These are phyloP conservation scores for Leishmania tropica DNA, from an alignment of 208 protist genomes.

Conservation along the genomic window DNA sequence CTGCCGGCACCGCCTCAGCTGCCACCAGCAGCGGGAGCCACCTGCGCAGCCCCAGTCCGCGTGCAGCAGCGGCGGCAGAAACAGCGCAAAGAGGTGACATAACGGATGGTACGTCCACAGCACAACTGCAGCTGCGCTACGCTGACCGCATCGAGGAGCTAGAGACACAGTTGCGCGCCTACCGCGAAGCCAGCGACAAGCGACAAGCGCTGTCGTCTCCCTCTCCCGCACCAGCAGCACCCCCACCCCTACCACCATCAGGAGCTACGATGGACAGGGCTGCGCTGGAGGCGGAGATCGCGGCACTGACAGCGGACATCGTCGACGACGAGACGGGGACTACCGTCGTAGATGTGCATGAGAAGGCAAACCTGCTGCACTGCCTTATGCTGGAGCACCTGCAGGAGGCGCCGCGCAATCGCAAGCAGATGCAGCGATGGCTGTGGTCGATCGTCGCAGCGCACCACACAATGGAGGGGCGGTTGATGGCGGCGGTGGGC, in stretches of 20 bases:
- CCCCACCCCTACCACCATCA: background rate
- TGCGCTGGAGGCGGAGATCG: conserved; percentile 23
- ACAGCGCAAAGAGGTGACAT: background rate
- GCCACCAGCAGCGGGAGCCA: background rate
- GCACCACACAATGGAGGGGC: conserved; percentile 67
- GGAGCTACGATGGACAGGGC: background rate
- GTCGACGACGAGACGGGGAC: conserved; percentile 26
- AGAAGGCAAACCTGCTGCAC: conserved; percentile 61
- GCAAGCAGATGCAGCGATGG: conserved; percentile 61
- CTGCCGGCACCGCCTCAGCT: background rate
- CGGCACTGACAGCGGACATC: conserved; percentile 48
- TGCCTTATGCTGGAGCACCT: conserved; percentile 62
- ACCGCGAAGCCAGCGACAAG: background rate
- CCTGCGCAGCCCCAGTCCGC: background rate
- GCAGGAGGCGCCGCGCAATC: conserved; percentile 32
- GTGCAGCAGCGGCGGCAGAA: background rate
- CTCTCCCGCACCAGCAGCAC: background rate
- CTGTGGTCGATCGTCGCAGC: conserved; percentile 74
- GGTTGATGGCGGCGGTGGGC: conserved; percentile 62
- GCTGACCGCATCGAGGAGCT: conserved; percentile 10
- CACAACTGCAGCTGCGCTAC: background rate
- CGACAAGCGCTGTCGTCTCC: background rate
- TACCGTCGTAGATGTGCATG: conserved; percentile 56
- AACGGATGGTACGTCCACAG: background rate
- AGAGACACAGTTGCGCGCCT: conserved; percentile 19